These are phyloP conservation scores for Coemansia sp. DNA, from an alignment of 192 early-diverging fungal species.

Conservation along the genomic window DNA sequence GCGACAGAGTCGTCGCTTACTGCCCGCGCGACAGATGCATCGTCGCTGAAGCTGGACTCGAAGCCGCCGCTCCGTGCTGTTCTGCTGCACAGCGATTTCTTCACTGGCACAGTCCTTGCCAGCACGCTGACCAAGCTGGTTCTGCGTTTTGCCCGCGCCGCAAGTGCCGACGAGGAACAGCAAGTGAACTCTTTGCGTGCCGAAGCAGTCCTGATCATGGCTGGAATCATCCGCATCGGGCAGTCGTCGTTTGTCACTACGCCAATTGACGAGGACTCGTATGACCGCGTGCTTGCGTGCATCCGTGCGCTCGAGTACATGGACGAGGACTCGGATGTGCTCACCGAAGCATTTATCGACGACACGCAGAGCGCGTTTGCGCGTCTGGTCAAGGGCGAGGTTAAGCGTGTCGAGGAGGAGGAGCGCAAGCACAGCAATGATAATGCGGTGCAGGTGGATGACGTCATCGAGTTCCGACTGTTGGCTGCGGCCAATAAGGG, in stretches of 20 bases:
- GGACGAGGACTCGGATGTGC: conserved; percentile 43
- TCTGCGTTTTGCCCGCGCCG: conserved; percentile 62
- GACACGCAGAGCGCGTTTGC: conserved; percentile 64
- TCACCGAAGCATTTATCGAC: conserved; percentile 57
- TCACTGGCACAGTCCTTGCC: conserved; percentile 84
- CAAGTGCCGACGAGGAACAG: conserved; percentile 3
- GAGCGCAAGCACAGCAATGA: conserved; percentile 28
- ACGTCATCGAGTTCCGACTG: conserved; percentile 83
- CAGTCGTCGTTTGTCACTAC: conserved; percentile 79
- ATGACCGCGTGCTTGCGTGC: conserved; percentile 87
- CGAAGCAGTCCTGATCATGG: conserved; percentile 99
- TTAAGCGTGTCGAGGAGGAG: conserved; percentile 62
- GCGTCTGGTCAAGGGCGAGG: conserved; percentile 52
- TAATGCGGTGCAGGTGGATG: conserved; percentile 77
- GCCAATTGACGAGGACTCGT: conserved; percentile 97
- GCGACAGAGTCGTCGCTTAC: conserved; percentile 92
- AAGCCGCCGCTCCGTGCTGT: conserved; percentile 60
- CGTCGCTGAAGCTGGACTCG: conserved; percentile 54
- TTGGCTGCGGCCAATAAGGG: conserved; percentile 65
- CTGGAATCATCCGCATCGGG: conserved; percentile 89
- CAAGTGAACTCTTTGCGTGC: conserved; percentile 81
- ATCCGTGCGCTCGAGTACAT: conserved; percentile 72
- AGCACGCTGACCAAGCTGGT: conserved; percentile 89
- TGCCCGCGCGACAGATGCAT: conserved; percentile 34
- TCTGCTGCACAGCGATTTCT: conserved; percentile 91